A percentile compares a stretch with the other conserved stretches of the same genome.
These are phyloP conservation scores for Apiotrichum gracile DNA, from an alignment of 1,284 basidiomycete species.

Conservation along the genomic window DNA sequence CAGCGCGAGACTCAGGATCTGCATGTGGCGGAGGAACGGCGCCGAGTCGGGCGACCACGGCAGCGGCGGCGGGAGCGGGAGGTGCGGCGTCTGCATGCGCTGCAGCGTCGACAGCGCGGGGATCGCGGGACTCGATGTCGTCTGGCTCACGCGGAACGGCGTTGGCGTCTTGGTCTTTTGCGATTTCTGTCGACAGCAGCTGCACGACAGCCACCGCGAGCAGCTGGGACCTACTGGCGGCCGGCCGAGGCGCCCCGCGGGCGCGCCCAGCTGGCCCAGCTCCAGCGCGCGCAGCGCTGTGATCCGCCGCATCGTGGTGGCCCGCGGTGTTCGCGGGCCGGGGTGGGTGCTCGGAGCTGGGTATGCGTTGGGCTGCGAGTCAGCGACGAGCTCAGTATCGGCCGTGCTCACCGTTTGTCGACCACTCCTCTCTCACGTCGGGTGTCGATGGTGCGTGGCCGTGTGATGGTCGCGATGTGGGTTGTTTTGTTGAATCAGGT, in stretches of 20 bases:
- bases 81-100: conserved; percentile 22
- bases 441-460: neutral
- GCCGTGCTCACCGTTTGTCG: neutral
- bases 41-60: conserved; percentile 41
- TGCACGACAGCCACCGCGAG: conserved; percentile 40
- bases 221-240: conserved; percentile 19
- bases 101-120: conserved; percentile 11
- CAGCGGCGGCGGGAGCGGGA: conserved; percentile 37
- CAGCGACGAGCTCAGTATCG: too few relatives aligned
- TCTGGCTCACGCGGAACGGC: neutral
- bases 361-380: neutral
- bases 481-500: neutral
- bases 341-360: neutral
- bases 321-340: neutral
- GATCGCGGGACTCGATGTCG: neutral
- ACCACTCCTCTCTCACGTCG: neutral
- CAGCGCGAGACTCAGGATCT: conserved; percentile 29
- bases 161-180: neutral
- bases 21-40: conserved; percentile 38
- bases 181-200: conserved; percentile 16
- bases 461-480: neutral
- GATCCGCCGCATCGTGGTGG: conserved; percentile 1
- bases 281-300: neutral
- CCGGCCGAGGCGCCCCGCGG: neutral
- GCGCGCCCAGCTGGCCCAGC: neutral